Percentiles rank a stretch among this genome's conserved stretches.
phyloP scores from a whole-genome alignment of 352 stramenopile species.

The Phytopythium kandeliae region DNA sequence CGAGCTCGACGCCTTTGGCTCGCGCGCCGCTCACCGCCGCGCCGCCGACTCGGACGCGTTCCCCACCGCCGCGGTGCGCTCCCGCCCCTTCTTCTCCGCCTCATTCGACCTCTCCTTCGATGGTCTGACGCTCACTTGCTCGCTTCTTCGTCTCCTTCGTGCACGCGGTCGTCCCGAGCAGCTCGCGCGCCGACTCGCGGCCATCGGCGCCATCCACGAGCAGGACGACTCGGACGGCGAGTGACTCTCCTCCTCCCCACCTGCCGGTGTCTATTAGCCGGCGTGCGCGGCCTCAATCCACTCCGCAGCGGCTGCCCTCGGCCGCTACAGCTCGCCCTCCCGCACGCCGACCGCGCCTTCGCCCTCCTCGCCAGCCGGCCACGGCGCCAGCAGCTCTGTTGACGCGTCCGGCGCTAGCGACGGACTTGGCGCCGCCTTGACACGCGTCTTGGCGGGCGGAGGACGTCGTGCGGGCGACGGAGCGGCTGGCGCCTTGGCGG shows the following conservation, averaged over 20 bases:
- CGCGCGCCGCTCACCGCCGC: conserved; percentile 24
- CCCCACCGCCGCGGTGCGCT: conserved; percentile 51
- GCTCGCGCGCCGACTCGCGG: conserved; percentile 51
- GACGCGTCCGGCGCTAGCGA: neutral
- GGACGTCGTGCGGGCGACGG: neutral
- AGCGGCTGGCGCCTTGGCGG: neutral
- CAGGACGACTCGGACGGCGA: conserved; percentile 34
- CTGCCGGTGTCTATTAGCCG: neutral
- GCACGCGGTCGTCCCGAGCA: no score
- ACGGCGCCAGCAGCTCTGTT: conserved; percentile 7
- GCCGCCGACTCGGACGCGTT: conserved; percentile 50
- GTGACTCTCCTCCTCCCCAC: no score
- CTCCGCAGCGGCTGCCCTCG: neutral
- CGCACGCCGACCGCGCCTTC: no score
- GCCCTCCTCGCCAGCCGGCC: neutral
- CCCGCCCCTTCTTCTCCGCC: no score
- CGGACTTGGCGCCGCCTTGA: neutral
- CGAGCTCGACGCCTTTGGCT: conserved; percentile 30
- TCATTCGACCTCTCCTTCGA: neutral
- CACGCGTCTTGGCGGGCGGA: neutral
- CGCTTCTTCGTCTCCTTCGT: no score
- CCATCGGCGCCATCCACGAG: conserved; percentile 52
- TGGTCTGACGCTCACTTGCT: conserved; percentile 1
- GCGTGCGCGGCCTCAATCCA: no score
- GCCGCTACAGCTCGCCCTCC: neutral